phyloP scores from a whole-genome alignment of 306 rosid species.

The Begonia fuchsioides region DNA sequence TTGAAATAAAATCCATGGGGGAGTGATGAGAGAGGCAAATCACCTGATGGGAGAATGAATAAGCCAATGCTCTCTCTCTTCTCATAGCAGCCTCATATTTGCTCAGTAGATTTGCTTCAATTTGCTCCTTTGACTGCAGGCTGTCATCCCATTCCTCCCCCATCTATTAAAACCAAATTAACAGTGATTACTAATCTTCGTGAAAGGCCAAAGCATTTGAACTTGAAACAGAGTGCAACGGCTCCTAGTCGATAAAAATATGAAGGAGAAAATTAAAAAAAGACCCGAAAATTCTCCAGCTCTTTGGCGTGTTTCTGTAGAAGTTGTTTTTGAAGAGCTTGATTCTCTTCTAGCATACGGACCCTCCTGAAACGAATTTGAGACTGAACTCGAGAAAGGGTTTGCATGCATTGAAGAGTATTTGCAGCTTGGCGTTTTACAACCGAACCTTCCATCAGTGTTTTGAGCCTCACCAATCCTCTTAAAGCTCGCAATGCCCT shows the following conservation, averaged over 20 bases:
- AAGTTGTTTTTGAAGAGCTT: slow-evolving; percentile 86
- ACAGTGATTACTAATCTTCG: too few species aligned
- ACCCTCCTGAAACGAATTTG: slow-evolving; percentile 82
- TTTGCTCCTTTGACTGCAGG: slow-evolving; percentile 87
- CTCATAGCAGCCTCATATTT: slow-evolving; percentile 87
- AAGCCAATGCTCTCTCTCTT: slow-evolving; percentile 94
- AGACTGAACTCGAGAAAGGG: slow-evolving; percentile 86
- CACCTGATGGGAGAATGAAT: slow-evolving; percentile 98
- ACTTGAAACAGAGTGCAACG: too few species aligned
- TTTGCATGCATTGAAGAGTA: slow-evolving; percentile 91
- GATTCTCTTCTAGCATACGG: slow-evolving; percentile 90
- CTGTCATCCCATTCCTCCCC: slow-evolving; percentile 99
- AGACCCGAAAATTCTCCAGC: slow-evolving; percentile 75
- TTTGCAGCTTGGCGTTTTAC: slow-evolving; percentile 85
- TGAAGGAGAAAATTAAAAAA: slow-evolving; percentile 7
- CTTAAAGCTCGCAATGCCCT: slow-evolving; percentile 84
- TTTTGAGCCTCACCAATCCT: slow-evolving; percentile 84
- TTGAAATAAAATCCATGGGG: too few species aligned
- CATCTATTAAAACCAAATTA: slow-evolving; percentile 25
- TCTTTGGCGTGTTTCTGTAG: slow-evolving; percentile 86
- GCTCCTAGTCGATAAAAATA: neutral
- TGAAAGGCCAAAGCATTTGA: too few species aligned
- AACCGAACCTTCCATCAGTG: slow-evolving; percentile 68
- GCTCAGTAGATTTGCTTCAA: slow-evolving; percentile 68
- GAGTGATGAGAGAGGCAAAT: neutral